Evolutionary conservation across 2,329 filamentous ascomycete genomes (phyloP), one percentile per base, ranked within the genome.

Genomic region (Colletotrichum lini): DNA sequence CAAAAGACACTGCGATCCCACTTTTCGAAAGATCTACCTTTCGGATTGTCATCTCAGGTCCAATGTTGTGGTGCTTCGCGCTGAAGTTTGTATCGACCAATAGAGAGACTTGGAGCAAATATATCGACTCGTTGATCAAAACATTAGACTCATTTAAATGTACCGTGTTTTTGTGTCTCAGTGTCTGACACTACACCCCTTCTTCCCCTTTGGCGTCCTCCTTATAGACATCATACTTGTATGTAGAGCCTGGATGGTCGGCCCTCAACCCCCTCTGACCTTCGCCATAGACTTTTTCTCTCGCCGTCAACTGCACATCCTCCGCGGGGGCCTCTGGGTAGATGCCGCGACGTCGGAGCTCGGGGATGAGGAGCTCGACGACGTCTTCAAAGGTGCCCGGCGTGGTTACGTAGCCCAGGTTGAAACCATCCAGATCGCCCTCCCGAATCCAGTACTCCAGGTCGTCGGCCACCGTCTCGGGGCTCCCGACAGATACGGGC

Each of bases 241-340:
- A 92, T 73, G 75, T 78, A 60, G 85, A 88, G 1, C 90, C 91
- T 0, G 82, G 76, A 78, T 92, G 91, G 78, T 92, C 90, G 73
- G 82, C 82, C 47, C 89, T 82, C 70, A 92, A 76, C 16, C 84
- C 81, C 7, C 79, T 84, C 77, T 92, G 90, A 0, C 90, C 90
- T 72, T 82, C 83, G 0, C 90, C 89, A 77, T 91, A 92, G 0
- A 92, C 81, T 79, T 88, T 91, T 79, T 92, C 90, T 21, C 89
- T 80, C 0, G 86, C 85, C 2, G 87, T 89, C 35, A 87, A 73
- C n/a, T 76, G 74, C 18, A 82, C 80, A 38, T 83, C 81, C 3
- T 71, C 72, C 2, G 74, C 72, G 0, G 77, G 75, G 3, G 56
- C 58, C 50, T 83, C 77, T 0, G 76, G 76, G 50, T 82, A 82